phyloP scores from a whole-genome alignment of 1,139 yeast species.

The Suhomyces terraborum region DNA sequence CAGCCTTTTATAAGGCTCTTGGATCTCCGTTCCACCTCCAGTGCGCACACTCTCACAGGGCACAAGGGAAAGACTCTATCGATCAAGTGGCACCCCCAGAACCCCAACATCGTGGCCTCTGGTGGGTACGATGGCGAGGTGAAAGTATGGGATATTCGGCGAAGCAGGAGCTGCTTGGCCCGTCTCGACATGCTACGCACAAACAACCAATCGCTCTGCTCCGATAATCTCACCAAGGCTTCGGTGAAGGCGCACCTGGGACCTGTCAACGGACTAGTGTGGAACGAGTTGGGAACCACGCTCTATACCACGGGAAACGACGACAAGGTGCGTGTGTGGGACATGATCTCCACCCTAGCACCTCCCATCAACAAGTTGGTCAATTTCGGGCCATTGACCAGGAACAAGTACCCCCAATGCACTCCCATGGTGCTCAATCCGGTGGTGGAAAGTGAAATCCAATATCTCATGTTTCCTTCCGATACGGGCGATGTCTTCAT shows the following conservation, averaged over 20 bases:
- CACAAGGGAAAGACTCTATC: conserved; percentile 65
- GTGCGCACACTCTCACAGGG: conserved; percentile 68
- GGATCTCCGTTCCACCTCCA: conserved; percentile 70
- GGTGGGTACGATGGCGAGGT: conserved; percentile 79
- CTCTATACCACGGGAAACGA: conserved; percentile 72
- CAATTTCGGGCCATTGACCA: conserved; percentile 77
- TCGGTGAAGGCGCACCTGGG: conserved; percentile 69
- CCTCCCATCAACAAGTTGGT: conserved; percentile 61
- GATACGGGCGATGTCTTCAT: conserved; percentile 79
- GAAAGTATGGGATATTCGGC: conserved; percentile 73
- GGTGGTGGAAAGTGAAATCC: conserved; percentile 49
- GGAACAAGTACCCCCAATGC: conserved; percentile 60
- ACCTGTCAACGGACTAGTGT: conserved; percentile 71
- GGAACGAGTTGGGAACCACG: conserved; percentile 65
- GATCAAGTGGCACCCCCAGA: conserved; percentile 77
- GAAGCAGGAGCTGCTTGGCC: conserved; percentile 65
- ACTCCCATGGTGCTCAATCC: conserved; percentile 50
- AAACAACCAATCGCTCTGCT: conserved; percentile 21
- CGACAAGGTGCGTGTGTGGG: conserved; percentile 78
- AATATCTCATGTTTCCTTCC: conserved; percentile 67
- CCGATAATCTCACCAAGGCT: conserved; percentile 32
- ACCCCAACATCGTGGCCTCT: conserved; percentile 60
- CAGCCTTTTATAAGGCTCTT: conserved; percentile 68
- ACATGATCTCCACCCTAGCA: conserved; percentile 48
- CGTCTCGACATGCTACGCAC: conserved; percentile 55